phyloP scores from a whole-genome alignment of 2,329 filamentous ascomycete species.

The Fusarium sp. region DNA sequence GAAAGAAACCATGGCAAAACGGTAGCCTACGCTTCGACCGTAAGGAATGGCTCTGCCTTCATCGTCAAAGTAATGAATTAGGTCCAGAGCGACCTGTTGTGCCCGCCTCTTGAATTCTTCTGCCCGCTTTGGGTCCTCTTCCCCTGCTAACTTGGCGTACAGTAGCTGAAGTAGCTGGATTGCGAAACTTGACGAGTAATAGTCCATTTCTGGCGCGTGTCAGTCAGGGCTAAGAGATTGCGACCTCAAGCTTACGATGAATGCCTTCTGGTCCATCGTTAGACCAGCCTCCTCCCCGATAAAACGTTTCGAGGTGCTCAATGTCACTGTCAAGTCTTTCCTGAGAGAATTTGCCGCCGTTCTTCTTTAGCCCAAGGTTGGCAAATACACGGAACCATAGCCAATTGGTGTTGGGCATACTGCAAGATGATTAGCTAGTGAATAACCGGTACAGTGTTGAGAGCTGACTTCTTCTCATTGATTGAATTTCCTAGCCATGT shows the following conservation, averaged over 20 bases:
- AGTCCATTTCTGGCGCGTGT: conserved; percentile 74
- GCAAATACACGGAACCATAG: conserved; percentile 89
- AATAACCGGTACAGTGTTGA: too few relatives aligned
- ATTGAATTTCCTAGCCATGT: conserved; percentile 78
- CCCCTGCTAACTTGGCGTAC: conserved; percentile 76
- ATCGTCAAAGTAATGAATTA: conserved; percentile 80
- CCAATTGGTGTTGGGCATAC: conserved; percentile 77
- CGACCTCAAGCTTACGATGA: conserved; percentile 60
- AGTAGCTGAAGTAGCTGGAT: conserved; percentile 84
- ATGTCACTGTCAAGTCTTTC: conserved; percentile 78
- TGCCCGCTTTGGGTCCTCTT: conserved; percentile 72
- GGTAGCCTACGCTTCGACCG: conserved; percentile 80
- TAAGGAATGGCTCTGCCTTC: conserved; percentile 80
- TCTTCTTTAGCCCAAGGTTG: conserved; percentile 80
- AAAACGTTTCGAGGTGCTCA: conserved; percentile 81
- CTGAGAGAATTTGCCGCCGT: conserved; percentile 76
- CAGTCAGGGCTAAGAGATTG: background rate
- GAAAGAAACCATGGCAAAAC: conserved; percentile 88
- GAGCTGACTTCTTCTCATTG: conserved; percentile 75
- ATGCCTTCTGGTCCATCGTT: conserved; percentile 83
- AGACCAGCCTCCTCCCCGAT: conserved; percentile 84
- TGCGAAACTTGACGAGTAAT: conserved; percentile 84
- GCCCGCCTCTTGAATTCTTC: conserved; percentile 77
- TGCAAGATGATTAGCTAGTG: conserved; percentile 47
- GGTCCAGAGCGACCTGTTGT: conserved; percentile 73